Evolutionary conservation across 1,284 basidiomycete species (phyloP).

Genomic region (Rhizopogon hawkerae): DNA sequence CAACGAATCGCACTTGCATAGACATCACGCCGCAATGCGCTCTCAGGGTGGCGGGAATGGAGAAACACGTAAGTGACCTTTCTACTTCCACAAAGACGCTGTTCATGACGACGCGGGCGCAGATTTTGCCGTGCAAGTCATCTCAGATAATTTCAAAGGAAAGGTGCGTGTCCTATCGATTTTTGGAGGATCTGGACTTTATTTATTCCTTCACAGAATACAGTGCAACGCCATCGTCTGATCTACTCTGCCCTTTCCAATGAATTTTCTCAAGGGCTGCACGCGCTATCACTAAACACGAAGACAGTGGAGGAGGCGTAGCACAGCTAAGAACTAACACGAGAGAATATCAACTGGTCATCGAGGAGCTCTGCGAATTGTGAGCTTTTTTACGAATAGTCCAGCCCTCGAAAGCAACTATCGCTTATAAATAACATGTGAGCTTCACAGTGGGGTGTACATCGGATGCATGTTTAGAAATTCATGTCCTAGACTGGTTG

Average conservation of each 20-base stretch:
- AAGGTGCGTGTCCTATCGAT: conserved; percentile 42
- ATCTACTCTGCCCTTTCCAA: conserved; percentile 62
- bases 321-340: conserved; percentile 11
- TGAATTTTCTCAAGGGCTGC: conserved; percentile 60
- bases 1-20: conserved; percentile 73
- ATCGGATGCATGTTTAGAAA: neutral
- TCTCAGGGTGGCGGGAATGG: conserved; percentile 51
- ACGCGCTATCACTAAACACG: conserved; percentile 69
- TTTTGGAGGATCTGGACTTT: conserved; percentile 2
- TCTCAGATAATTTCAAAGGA: conserved; percentile 61
- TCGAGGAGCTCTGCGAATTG: neutral
- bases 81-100: conserved; percentile 14
- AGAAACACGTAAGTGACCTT: conserved; percentile 60
- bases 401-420: conserved; percentile 2
- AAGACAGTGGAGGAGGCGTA: conserved; percentile 51
- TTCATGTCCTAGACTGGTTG: neutral
- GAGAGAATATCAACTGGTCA: neutral
- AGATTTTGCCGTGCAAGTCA: conserved; percentile 71
- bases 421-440: conserved; percentile 4
- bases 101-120: conserved; percentile 16
- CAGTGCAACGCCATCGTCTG: conserved; percentile 72
- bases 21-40: conserved; percentile 70
- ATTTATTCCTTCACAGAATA: conserved; percentile 36
- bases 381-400: neutral
- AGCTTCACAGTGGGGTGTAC: conserved; percentile 3